phyloP scores from a whole-genome alignment of 768 basidiomycete genomes.

The Kwoniella bestiolae region DNA sequence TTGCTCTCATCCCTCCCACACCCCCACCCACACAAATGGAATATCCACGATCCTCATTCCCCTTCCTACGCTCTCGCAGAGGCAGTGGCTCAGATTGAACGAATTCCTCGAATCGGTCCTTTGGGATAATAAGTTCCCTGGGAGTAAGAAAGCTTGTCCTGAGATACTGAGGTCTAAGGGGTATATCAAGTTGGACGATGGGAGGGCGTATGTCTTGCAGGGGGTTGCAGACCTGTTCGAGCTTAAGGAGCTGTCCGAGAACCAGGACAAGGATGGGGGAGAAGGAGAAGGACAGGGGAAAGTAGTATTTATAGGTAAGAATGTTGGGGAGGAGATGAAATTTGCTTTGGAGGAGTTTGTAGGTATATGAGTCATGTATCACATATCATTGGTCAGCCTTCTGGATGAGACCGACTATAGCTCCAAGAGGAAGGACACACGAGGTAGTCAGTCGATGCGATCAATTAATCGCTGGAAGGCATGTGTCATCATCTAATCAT shows the following conservation, averaged over 20 bases:
- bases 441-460: too few species aligned
- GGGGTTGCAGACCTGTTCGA: constrained; percentile 93
- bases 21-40: constrained; percentile 61
- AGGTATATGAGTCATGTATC: constrained; percentile 16
- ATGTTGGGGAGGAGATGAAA: constrained; percentile 59
- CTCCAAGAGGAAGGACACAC: too few species aligned
- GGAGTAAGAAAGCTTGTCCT: constrained; percentile 48
- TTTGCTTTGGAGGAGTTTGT: constrained; percentile 11
- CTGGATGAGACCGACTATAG: neutral
- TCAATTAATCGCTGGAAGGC: too few species aligned
- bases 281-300: constrained; percentile 71
- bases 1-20: constrained; percentile 14
- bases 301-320: constrained; percentile 84
- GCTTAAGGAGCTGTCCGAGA: constrained; percentile 58
- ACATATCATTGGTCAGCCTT: too few species aligned
- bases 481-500: too few species aligned
- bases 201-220: constrained; percentile 76
- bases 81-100: constrained; percentile 67
- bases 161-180: constrained; percentile 88
- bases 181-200: constrained; percentile 63
- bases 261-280: constrained; percentile 40
- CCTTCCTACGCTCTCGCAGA: constrained; percentile 65
- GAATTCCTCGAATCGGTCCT: constrained; percentile 78
- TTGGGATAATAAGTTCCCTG: constrained; percentile 70
- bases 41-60: constrained; percentile 74